Base-by-base conservation (phyloP, 116 monocot genomes). In the Zostera marina region DNA sequence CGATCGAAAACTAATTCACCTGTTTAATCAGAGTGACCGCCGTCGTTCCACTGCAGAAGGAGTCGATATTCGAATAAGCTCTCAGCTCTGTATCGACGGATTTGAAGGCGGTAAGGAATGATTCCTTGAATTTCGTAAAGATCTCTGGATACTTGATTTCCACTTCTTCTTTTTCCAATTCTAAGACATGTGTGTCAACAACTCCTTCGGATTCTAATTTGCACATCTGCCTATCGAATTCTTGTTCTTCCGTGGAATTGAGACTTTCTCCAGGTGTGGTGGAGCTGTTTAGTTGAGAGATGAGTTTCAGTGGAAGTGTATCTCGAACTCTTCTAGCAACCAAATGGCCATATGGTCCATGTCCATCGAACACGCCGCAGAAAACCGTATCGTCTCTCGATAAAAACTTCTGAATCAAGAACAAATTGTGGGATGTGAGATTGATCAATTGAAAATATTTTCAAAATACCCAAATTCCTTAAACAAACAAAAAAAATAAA, bases 361-460 rank as follows among this genome's bases (percentile, higher is more conserved):
- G 94, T 3, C 94, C 94, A 64, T 96, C 94, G 49, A 96, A 96
- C 3, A 89, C 82, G 3, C 85, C 89, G 21, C 81, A 84, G 45
- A 96, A 85, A 60, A 85, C 45, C 0, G 59, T 79, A 41, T 82
- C 85, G 11, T 44, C 46, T 57, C 72, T 74, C 54, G 91, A 80
- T 68, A 69, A 64, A 58, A 85, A 91, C 60, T 91, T 77, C 91
- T 91, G 68, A 10, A 70, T 46, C 24, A 23, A 64, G 22, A 32
- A 14, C 13, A 40, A 19, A 32, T 32, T 0, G 32, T 32, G 32
- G 32, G 5, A 32, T 32, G 32, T 32, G 32, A 32, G 32, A 32
- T 32, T 32, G 32, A 32, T 32, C 0, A 5, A 32, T 32, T 1
- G 32, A 32, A 5, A 1, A 3, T 32, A 5, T 3, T 32, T 32